Conservation (phyloP, 768 basidiomycete genomes). For the Lactarius sp. region DNA sequence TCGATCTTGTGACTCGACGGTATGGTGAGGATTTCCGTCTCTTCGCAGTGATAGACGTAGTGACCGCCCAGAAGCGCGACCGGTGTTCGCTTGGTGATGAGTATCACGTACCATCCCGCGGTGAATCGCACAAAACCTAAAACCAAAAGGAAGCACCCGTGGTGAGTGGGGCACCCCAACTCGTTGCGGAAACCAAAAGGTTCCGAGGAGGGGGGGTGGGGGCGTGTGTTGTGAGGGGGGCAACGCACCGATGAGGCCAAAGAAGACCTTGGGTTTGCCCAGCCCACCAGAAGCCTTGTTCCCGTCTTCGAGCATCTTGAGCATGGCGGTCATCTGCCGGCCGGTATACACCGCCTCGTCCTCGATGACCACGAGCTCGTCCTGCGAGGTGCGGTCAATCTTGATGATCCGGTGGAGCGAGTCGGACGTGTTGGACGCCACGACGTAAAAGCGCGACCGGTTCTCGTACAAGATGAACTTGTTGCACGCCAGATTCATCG, state of each 20-base stretch:
- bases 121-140: conserved; percentile 91
- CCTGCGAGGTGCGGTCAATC: conserved; percentile 81
- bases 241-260: conserved; percentile 69
- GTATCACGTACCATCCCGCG: conserved; percentile 92
- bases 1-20: conserved; percentile 79
- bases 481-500: conserved; percentile 42
- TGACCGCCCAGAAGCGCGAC: conserved; percentile 94
- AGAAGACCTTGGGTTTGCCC: conserved; percentile 72
- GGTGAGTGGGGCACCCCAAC: background rate
- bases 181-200: too few relatives aligned
- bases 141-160: too few relatives aligned
- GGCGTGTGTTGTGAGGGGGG: background rate
- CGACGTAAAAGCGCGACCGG: conserved; percentile 81
- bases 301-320: conserved; percentile 95
- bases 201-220: background rate
- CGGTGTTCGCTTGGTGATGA: conserved; percentile 84
- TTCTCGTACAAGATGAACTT: conserved; percentile 95
- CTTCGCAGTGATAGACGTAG: conserved; percentile 94
- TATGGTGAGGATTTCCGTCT: conserved; percentile 77
- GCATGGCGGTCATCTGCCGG: conserved; percentile 83
- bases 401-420: conserved; percentile 89
- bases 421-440: conserved; percentile 85
- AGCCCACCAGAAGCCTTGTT: conserved; percentile 86
- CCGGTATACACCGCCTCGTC: conserved; percentile 86
- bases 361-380: conserved; percentile 72